Conservation (phyloP, 83 land plant genomes). For the Diphasiastrum complanatum region DNA sequence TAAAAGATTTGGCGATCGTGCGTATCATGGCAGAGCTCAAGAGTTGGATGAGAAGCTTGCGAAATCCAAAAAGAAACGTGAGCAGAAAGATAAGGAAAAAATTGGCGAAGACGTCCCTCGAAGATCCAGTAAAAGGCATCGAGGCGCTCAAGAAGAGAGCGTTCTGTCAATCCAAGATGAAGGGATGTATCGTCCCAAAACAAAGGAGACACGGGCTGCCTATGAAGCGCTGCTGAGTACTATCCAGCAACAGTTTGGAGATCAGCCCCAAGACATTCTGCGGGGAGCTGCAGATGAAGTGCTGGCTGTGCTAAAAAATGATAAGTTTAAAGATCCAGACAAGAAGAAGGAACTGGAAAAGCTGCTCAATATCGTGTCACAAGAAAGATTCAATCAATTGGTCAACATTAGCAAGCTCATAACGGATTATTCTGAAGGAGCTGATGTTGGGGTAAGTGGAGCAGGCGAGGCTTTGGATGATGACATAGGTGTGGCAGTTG, state of each 20-base stretch:
- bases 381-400: conserved; percentile 12
- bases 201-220: too few relatives aligned
- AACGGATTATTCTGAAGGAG: conserved; percentile 6
- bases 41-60: too few relatives aligned
- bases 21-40: conserved; percentile 2
- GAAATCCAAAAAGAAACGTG: too few relatives aligned
- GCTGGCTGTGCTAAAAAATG: conserved; percentile 3
- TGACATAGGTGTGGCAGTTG: conserved; percentile 16
- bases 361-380: conserved; percentile 5
- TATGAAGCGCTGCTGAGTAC: too few relatives aligned
- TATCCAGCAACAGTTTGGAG: too few relatives aligned
- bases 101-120: conserved; percentile 1
- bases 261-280: conserved; percentile 11
- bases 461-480: conserved; percentile 12
- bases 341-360: conserved; percentile 17
- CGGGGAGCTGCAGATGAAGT: conserved; percentile 14
- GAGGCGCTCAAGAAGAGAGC: too few relatives aligned
- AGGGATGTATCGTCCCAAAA: too few relatives aligned
- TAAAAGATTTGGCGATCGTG: conserved; percentile 9
- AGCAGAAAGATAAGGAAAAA: conserved; percentile 13
- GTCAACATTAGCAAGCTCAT: too few relatives aligned
- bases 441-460: background rate
- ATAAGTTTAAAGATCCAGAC: too few relatives aligned
- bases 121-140: too few relatives aligned
- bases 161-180: too few relatives aligned